These are phyloP conservation scores for Xerocomellus intermedius DNA, from an alignment of 768 basidiomycete genomes.

Conservation along the genomic window DNA sequence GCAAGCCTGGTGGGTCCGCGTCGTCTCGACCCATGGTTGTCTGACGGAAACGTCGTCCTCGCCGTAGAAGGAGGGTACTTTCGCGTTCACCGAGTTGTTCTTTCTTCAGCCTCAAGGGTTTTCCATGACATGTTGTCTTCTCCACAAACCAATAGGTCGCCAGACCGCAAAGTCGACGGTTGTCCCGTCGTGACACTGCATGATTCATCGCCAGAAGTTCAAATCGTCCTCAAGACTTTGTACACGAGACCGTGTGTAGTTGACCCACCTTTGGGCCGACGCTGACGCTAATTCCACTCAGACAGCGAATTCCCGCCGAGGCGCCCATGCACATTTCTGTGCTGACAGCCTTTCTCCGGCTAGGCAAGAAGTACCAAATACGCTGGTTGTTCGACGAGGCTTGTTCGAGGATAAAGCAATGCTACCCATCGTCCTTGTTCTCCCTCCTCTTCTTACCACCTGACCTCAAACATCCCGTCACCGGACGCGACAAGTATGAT, in stretches of 20 bases:
- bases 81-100: slow-evolving; percentile 20
- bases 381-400: slow-evolving; percentile 24
- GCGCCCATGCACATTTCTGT: slow-evolving; percentile 22
- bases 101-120: slow-evolving; percentile 23
- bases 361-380: slow-evolving; percentile 27
- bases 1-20: slow-evolving; percentile 11
- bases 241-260: slow-evolving; percentile 24
- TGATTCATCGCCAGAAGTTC: slow-evolving; percentile 21
- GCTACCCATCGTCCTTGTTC: slow-evolving; percentile 26
- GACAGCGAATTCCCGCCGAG: slow-evolving; percentile 21
- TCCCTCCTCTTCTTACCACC: slow-evolving; percentile 25
- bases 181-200: slow-evolving; percentile 23
- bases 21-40: slow-evolving; percentile 25
- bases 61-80: slow-evolving; percentile 21
- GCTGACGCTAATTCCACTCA: slow-evolving; percentile 9
- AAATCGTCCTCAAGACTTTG: slow-evolving; percentile 26
- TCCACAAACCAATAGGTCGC: slow-evolving; percentile 5
- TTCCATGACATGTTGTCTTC: slow-evolving; percentile 20
- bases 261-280: neutral
- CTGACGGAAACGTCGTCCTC: slow-evolving; percentile 25
- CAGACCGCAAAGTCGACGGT: slow-evolving; percentile 20
- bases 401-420: slow-evolving; percentile 18
- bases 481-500: slow-evolving; percentile 25
- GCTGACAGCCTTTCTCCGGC: slow-evolving; percentile 21
- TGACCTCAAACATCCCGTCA: slow-evolving; percentile 18